Evolutionary conservation across 2,329 filamentous ascomycete species (phyloP).

Genomic region (Arthrinium puccinioides): DNA sequence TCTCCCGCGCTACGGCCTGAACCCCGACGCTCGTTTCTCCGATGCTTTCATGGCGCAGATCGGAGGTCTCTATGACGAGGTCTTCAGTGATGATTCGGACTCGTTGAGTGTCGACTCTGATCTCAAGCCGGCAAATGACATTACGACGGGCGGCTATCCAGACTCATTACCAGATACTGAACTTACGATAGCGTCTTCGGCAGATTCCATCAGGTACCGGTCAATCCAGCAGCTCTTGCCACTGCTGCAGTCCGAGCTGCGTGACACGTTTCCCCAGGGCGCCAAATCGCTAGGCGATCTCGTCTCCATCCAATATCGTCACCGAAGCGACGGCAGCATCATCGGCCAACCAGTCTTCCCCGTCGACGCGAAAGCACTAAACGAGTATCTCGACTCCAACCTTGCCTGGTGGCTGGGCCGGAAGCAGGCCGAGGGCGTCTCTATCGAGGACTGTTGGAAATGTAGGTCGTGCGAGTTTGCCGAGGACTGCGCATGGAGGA

Average conservation of each 20-base stretch:
- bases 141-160: conserved; percentile 15
- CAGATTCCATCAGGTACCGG: conserved; percentile 37
- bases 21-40: conserved; percentile 61
- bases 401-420: conserved; percentile 87
- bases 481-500: conserved; percentile 71
- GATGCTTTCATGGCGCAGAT: conserved; percentile 74
- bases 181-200: conserved; percentile 11
- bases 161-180: conserved; percentile 4
- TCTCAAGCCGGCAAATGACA: no score
- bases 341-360: conserved; percentile 54
- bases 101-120: conserved; percentile 13
- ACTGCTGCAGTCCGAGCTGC: conserved; percentile 38
- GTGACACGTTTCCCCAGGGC: conserved; percentile 44
- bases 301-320: conserved; percentile 47
- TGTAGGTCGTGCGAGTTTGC: conserved; percentile 80
- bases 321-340: conserved; percentile 42
- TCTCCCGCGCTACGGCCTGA: conserved; percentile 64
- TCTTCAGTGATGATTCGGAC: conserved; percentile 44
- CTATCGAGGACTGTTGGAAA: conserved; percentile 81
- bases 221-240: conserved; percentile 39
- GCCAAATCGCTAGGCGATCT: conserved; percentile 40
- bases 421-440: conserved; percentile 65
- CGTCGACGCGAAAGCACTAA: conserved; percentile 57
- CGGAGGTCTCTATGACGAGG: conserved; percentile 57
- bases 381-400: conserved; percentile 59